These are phyloP conservation scores for Nitzschia sp. DNA, from an alignment of 108 stramenopile genomes.

Conservation along the genomic window DNA sequence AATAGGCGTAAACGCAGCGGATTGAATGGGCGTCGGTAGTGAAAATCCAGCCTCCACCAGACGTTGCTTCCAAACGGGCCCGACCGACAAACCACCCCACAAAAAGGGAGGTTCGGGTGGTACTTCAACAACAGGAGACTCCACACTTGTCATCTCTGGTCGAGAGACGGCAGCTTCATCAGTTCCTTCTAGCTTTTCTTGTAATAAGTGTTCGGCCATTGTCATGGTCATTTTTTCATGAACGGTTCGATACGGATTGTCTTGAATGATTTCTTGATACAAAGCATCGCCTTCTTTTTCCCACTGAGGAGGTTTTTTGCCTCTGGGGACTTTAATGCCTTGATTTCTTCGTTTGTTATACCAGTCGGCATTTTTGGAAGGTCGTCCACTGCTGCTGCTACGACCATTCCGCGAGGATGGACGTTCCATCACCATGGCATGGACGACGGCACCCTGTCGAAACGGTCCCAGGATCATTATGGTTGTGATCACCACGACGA, in stretches of 20 bases:
- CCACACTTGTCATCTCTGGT: slow-evolving; percentile 1
- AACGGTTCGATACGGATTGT: background rate
- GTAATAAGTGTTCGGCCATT: background rate
- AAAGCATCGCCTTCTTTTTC: slow-evolving; percentile 75
- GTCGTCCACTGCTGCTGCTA: background rate
- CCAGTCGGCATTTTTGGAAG: slow-evolving; percentile 27
- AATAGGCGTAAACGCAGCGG: slow-evolving; percentile 45
- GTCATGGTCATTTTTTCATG: background rate
- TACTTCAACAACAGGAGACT: background rate
- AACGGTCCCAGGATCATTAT: too few species aligned
- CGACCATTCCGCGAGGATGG: background rate
- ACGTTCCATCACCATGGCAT: slow-evolving; percentile 4
- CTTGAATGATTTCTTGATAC: slow-evolving; percentile 45
- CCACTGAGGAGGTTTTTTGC: slow-evolving; percentile 69
- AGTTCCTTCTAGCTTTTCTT: background rate
- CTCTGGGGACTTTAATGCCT: slow-evolving; percentile 34
- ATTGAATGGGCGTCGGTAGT: slow-evolving; percentile 67
- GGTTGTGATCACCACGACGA: too few species aligned
- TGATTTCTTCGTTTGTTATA: slow-evolving; percentile 28
- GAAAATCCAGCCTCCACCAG: slow-evolving; percentile 28
- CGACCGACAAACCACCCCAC: slow-evolving; percentile 70
- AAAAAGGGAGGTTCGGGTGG: slow-evolving; percentile 20
- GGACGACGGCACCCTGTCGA: background rate
- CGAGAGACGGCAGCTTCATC: background rate
- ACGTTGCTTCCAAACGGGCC: slow-evolving; percentile 54